Evolutionary conservation across 768 basidiomycete species (phyloP).

Genomic region (Piloderma croceum): DNA sequence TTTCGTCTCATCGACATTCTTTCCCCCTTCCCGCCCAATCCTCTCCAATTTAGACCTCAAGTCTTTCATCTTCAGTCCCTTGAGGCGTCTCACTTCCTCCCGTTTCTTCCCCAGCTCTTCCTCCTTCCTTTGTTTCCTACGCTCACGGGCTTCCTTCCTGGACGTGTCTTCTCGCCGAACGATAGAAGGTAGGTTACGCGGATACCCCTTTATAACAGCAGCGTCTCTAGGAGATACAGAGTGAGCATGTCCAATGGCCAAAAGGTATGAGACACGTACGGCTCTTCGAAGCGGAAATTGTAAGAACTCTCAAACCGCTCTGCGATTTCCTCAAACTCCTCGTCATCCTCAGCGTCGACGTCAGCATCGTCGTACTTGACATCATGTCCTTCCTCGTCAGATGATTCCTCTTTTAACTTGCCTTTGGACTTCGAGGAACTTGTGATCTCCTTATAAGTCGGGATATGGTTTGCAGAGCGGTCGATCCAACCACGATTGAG

Average conservation of each 20-base stretch:
- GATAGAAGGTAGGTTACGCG: slow-evolving; percentile 60
- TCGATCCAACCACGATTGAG: slow-evolving; percentile 98
- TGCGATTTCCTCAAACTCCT: slow-evolving; percentile 84
- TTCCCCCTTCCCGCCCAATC: slow-evolving; percentile 67
- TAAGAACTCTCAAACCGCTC: slow-evolving; percentile 95
- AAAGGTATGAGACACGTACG: slow-evolving; percentile 45
- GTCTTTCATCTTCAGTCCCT: slow-evolving; percentile 81
- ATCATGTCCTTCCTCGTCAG: slow-evolving; percentile 11
- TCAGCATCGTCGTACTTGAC: slow-evolving; percentile 21
- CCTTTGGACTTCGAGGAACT: slow-evolving; percentile 28
- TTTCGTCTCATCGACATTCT: slow-evolving; percentile 32
- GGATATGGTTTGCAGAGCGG: slow-evolving; percentile 61
- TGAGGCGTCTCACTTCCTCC: slow-evolving; percentile 79
- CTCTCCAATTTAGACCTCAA: slow-evolving; percentile 67
- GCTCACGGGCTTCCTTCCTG: slow-evolving; percentile 80
- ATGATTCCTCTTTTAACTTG: slow-evolving; percentile 13
- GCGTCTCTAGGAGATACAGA: slow-evolving; percentile 44
- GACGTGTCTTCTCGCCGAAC: slow-evolving; percentile 71
- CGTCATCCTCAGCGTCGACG: slow-evolving; percentile 45
- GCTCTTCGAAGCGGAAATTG: slow-evolving; percentile 97
- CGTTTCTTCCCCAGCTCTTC: slow-evolving; percentile 66
- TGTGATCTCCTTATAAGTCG: slow-evolving; percentile 82
- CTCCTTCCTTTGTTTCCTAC: slow-evolving; percentile 72
- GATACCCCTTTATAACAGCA: slow-evolving; percentile 62
- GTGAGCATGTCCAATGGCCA: slow-evolving; percentile 6